Evolutionary conservation across 805 yeast species (phyloP), one percentile per base, ranked within the genome.

Genomic region (Candida vartiovaarae): DNA sequence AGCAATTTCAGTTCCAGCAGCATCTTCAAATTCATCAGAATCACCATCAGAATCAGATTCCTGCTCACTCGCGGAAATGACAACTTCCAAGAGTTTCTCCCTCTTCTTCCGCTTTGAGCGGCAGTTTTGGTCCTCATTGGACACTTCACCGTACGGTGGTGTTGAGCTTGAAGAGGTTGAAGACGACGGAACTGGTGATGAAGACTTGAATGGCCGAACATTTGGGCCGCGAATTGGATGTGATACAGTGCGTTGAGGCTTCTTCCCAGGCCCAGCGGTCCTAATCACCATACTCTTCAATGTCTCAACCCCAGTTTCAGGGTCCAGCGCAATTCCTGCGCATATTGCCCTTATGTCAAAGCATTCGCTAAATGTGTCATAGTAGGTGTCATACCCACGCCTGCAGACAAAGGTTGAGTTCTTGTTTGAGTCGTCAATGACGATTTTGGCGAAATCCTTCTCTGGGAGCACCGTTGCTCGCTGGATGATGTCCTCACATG

Each of bases 381-480:
- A 42, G 54, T 53, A 41, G 48, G 68, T 49, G 41, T 66, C 71
- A 47, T 65, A 65, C 15, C 63, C 64, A 41, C 50, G 59, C 4
- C 61, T 55, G 28, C 63, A 62, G 8, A 57, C 34, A 46, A 65
- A 66, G 27, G 62, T 63, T 27, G 35, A 48, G 38, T 55, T 63
- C 20, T 48, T 44, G 3, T 68, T 63, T 3, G 60, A 57, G n/a
- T 64, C 70, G 39, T 70, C 74, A 10, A 64, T 54, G 2, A 54
- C 52, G 5, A 62, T 57, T n/a, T 58, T 59, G 4, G 51, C 42
- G 50, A 67, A 70, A 20, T 70, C 68, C 2, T 55, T 40, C 9
- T 54, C 44, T 2, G 74, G 67, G 10, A 75, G 46, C 1, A 82
- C 74, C 6, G 57, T 65, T 6, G 76, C 80, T 34, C 65, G 62